phyloP scores from a whole-genome alignment of 75 land plant species.

The Sequoiadendron giganteum region DNA sequence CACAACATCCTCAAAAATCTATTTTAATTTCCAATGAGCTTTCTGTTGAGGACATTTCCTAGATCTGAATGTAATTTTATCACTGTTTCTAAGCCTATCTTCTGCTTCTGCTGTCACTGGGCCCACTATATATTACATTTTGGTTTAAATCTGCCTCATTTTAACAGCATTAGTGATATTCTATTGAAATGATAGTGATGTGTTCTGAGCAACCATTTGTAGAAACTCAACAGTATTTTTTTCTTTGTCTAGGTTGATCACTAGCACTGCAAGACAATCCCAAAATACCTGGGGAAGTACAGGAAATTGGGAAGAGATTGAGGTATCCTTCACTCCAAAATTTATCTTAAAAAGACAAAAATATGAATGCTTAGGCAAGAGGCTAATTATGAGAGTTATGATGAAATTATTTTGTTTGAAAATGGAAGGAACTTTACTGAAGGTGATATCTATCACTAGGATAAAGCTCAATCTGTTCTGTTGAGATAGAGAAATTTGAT shows the following conservation, averaged over 20 bases:
- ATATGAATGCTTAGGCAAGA: not conserved
- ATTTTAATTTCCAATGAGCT: not conserved
- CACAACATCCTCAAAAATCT: no score
- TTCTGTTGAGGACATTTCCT: not conserved
- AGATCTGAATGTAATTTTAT: not conserved
- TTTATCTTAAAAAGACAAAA: not conserved
- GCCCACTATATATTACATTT: not conserved
- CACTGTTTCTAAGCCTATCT: not conserved
- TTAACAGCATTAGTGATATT: not conserved
- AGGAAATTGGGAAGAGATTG: constrained; percentile 77
- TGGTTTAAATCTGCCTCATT: not conserved
- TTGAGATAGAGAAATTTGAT: not conserved
- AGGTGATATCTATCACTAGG: not conserved
- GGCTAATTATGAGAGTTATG: not conserved
- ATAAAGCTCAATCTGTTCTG: not conserved
- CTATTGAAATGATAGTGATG: not conserved
- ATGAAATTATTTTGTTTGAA: constrained; percentile 6
- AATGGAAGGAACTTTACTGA: not conserved
- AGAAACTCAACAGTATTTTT: not conserved
- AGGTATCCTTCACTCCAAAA: constrained; percentile 38
- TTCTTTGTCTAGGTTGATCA: constrained; percentile 55
- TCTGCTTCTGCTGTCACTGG: not conserved
- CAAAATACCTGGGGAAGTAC: constrained; percentile 45
- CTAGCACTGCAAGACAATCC: constrained; percentile 63
- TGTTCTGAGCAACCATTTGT: not conserved